Conservation (phyloP, 768 basidiomycete species). For the Candolleomyces eurysporus region DNA sequence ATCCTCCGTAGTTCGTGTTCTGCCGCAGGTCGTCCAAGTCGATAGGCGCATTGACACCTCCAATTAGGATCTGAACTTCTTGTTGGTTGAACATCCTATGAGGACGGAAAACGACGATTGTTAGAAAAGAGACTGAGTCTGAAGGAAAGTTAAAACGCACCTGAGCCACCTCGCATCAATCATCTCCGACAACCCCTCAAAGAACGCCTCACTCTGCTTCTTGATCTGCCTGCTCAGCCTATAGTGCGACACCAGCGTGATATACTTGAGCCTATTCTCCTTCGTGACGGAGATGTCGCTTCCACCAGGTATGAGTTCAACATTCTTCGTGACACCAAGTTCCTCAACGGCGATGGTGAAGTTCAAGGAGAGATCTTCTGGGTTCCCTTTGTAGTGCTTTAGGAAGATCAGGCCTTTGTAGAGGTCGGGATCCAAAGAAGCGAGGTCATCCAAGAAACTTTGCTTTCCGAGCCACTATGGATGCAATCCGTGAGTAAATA, state of each 20-base stretch:
- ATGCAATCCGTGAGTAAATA: too few relatives aligned
- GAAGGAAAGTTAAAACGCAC: constrained; percentile 28
- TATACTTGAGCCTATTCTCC: constrained; percentile 88
- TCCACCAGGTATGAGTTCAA: constrained; percentile 82
- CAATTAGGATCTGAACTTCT: constrained; percentile 89
- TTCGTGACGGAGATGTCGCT: constrained; percentile 81
- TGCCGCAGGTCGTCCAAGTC: constrained; percentile 77
- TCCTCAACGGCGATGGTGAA: constrained; percentile 93
- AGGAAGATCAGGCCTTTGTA: constrained; percentile 91
- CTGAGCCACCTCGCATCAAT: constrained; percentile 88
- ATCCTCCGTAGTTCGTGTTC: constrained; percentile 82
- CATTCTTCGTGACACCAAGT: constrained; percentile 71
- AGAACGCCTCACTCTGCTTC: constrained; percentile 80
- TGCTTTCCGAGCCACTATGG: constrained; percentile 86
- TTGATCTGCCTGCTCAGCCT: constrained; percentile 88
- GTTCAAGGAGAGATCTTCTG: constrained; percentile 86
- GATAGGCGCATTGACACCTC: constrained; percentile 82
- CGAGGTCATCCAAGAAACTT: constrained; percentile 89
- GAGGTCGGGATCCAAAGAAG: constrained; percentile 86
- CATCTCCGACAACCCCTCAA: constrained; percentile 89
- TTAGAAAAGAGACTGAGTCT: background rate
- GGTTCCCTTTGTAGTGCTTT: constrained; percentile 85
- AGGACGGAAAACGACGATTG: background rate
- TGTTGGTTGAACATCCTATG: constrained; percentile 95
- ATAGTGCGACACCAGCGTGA: constrained; percentile 86